These are phyloP conservation scores for Globisporangium heterothallicum DNA, from an alignment of 352 stramenopile genomes.

Conservation along the genomic window DNA sequence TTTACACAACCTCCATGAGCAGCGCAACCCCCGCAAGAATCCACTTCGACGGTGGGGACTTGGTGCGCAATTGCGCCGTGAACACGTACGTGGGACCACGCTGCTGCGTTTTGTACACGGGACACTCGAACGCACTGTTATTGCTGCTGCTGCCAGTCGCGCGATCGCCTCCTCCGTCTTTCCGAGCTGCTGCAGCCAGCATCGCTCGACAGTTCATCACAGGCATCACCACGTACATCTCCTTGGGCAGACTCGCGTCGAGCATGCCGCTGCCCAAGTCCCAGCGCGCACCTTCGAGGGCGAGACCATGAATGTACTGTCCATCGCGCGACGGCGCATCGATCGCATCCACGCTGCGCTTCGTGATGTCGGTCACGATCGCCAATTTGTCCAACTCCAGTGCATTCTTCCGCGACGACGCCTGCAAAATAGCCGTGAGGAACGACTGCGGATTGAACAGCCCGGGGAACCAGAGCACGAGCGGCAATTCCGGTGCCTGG, in stretches of 20 bases:
- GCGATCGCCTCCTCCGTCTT: constrained; percentile 7
- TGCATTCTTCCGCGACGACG: constrained; percentile 60
- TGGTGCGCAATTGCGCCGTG: constrained; percentile 80
- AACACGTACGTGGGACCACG: constrained; percentile 89
- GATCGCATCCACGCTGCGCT: constrained; percentile 72
- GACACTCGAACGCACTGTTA: constrained; percentile 70
- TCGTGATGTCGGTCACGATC: constrained; percentile 84
- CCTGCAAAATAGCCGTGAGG: constrained; percentile 77
- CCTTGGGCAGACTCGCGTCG: constrained; percentile 76
- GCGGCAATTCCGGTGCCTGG: constrained; percentile 67
- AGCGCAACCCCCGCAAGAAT: constrained; percentile 86
- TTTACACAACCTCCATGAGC: constrained; percentile 85
- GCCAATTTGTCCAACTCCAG: constrained; percentile 82
- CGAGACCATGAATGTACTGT: constrained; percentile 87
- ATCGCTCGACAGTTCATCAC: constrained; percentile 87
- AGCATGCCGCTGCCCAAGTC: constrained; percentile 76
- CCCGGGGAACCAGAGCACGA: constrained; percentile 80
- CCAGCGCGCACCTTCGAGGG: constrained; percentile 89
- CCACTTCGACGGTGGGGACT: constrained; percentile 86
- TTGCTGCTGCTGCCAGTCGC: constrained; percentile 2
- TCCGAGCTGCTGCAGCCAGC: constrained; percentile 18
- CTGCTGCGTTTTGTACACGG: constrained; percentile 90
- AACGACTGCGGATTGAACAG: constrained; percentile 86
- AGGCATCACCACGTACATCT: constrained; percentile 90
- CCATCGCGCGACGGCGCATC: constrained; percentile 86